Evolutionary conservation across 1,139 yeast genomes (phyloP), one percentile per base, ranked within the genome.

Genomic region (Sugiyamaella japonica): DNA sequence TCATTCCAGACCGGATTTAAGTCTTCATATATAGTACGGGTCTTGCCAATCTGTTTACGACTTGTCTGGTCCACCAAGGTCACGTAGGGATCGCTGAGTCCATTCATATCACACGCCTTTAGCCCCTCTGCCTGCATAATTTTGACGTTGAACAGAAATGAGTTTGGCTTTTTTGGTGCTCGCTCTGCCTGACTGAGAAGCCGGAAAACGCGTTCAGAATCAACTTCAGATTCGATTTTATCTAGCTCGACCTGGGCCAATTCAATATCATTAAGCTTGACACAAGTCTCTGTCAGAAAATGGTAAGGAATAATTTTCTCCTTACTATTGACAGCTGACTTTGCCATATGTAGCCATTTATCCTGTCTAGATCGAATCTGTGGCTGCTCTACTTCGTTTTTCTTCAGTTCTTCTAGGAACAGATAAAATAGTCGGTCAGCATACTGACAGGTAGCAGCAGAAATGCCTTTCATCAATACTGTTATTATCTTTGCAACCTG

Each of bases 1-100:
- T 93, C 97, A 64, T 89, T 89, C 96, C 96, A 93, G 25, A 80
- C 82, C 0, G 98, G 97, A 63, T 84, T 84, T 36, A 80, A 72
- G 5, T 84, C 81, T 54, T 81, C 81, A 44, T 77, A 75, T 7
- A 87, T 75, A 0, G 85, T 78, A 63, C 89, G 77, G 0, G 98
- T 90, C 61, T 82, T 82, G 4, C 89, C 95, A 49, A 88, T 76
- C 17, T 85, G 81, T 52, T 76, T 76, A 50, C 82, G 76, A 32
- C 34, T 48, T 48, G 73, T 72, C 7, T 85, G 80, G 59, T 89
- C 95, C 3, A 82, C 78, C 25, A 91, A 68, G 0, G 85, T 80
- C 0, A 88, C 86, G 63, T 86, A 85, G 0, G 95, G 82, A 61
- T 83, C 84, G 6, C 89, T 73, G 1, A 80, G 70, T 0, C 81